Conservation (phyloP, 495 filamentous ascomycete genomes). For the Xylaria intraflava region DNA sequence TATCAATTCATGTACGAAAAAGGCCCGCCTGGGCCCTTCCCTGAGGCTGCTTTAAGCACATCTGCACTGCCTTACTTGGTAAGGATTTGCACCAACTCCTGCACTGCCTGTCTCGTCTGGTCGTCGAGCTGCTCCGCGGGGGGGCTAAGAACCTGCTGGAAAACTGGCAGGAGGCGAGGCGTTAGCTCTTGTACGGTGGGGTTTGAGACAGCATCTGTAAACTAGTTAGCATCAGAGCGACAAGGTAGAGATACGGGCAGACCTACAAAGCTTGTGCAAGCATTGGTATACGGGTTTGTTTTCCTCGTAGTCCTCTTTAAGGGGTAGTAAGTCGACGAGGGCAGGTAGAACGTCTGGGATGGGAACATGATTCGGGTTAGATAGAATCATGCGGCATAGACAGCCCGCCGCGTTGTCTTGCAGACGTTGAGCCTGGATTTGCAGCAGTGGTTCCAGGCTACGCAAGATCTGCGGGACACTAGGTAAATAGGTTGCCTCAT, state of each 20-base stretch:
- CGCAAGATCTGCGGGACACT: conserved; percentile 67
- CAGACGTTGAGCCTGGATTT: conserved; percentile 64
- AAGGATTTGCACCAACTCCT: conserved; percentile 21
- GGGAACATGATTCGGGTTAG: conserved; percentile 71
- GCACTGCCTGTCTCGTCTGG: conserved; percentile 55
- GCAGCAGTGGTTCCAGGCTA: conserved; percentile 78
- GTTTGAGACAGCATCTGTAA: conserved; percentile 62
- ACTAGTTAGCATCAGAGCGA: conserved; percentile 14
- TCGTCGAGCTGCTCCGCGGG: conserved; percentile 80
- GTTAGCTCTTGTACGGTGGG: conserved; percentile 69
- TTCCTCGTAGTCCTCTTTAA: conserved; percentile 95
- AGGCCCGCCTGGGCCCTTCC: neutral
- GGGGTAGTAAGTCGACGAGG: conserved; percentile 69
- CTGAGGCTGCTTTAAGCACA: neutral
- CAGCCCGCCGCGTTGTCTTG: conserved; percentile 95
- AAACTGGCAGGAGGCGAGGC: conserved; percentile 66
- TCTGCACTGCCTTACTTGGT: conserved; percentile 11
- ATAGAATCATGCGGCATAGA: conserved; percentile 83
- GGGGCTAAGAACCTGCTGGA: conserved; percentile 70
- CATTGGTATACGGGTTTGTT: conserved; percentile 87
- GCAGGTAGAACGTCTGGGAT: conserved; percentile 73
- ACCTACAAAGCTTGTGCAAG: conserved; percentile 80
- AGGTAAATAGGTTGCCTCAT: conserved; percentile 62
- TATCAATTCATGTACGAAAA: neutral
- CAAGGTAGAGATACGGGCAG: neutral